Base-by-base conservation (phyloP, 306 rosid species). In the Lagenaria siceraria region DNA sequence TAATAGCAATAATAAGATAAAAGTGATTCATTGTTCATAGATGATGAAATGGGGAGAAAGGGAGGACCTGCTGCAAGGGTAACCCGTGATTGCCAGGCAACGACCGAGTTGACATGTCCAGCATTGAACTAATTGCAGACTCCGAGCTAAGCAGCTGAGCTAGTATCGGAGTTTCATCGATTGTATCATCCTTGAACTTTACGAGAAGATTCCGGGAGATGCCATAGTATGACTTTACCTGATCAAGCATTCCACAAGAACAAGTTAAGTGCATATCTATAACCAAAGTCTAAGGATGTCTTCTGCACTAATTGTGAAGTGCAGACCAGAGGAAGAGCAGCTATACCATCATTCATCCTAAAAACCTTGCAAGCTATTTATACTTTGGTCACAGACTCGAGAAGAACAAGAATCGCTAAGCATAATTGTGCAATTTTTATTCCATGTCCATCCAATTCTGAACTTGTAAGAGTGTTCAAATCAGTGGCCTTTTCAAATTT, bases 161-260 rank as follows among this genome's bases (percentile, higher is more conserved):
- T 80, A 95, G 83, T 22, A 81, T 88, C 60, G 89, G 22, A 71
- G 97, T 95, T 84, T 95, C 98, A 72, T 95, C 98, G 62, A 95
- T 95, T 33, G 77, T 31, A 86, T 95, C 98, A 83, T 95, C 93
- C 59, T 87, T 85, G 88, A 95, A 95, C 83, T 87, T 92, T 75
- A 95, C 79, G 56, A 95, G 86, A 82, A 95, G 98, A 90, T 95
- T 95, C 76, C 96, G 84, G 61, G 97, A 88, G 82, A 95, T 78
- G 29, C 97, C 97, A 5, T 95, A 95, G 91, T 95, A 95, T 25
- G 98, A 90, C 78, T 89, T 95, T 83, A 95, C 85, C 98, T 95
- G 96, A 82, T 72, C 76, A 72, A 42, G 60, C 40, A 49, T 48
- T 49, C 17, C 60, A 72, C 60, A 27, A 46, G 24, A 48, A 72